A percentile compares a stretch with the other conserved stretches of the same genome.
Evolutionary conservation across 805 yeast genomes (phyloP).

Genomic region (Saccharomyces paradoxus): DNA sequence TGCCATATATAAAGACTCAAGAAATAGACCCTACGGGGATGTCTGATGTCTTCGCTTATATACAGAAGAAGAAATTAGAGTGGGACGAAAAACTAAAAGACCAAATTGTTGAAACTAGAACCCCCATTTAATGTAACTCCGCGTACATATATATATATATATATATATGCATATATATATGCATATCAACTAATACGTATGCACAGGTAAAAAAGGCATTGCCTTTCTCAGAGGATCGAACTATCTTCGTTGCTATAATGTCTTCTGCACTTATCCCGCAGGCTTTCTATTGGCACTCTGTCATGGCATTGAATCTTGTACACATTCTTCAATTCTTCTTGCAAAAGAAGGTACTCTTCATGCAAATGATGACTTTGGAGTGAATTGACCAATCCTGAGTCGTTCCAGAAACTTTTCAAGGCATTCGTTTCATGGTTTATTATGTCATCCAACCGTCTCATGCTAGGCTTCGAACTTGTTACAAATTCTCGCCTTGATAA

Average conservation of each 20-base stretch:
- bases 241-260: background rate
- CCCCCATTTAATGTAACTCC: constrained; percentile 12
- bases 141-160: background rate
- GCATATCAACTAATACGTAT: too few species aligned
- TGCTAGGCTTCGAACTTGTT: constrained; percentile 13
- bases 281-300: background rate
- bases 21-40: constrained; percentile 59
- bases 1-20: constrained; percentile 48
- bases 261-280: background rate
- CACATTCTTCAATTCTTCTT: constrained; percentile 11
- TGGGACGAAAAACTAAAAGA: constrained; percentile 73
- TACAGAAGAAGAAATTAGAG: constrained; percentile 46
- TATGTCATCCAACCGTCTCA: constrained; percentile 15
- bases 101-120: constrained; percentile 55
- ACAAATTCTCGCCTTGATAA: constrained; percentile 2
- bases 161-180: background rate
- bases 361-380: constrained; percentile 17
- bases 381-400: constrained; percentile 12
- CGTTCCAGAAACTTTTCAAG: constrained; percentile 16
- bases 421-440: constrained; percentile 13
- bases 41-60: constrained; percentile 55
- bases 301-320: background rate
- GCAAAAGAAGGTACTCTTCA: constrained; percentile 15
- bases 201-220: background rate
- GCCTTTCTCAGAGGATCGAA: background rate